Evolutionary conservation across 2,329 filamentous ascomycete species (phyloP).

Genomic region (Endoconidiophora polonica): DNA sequence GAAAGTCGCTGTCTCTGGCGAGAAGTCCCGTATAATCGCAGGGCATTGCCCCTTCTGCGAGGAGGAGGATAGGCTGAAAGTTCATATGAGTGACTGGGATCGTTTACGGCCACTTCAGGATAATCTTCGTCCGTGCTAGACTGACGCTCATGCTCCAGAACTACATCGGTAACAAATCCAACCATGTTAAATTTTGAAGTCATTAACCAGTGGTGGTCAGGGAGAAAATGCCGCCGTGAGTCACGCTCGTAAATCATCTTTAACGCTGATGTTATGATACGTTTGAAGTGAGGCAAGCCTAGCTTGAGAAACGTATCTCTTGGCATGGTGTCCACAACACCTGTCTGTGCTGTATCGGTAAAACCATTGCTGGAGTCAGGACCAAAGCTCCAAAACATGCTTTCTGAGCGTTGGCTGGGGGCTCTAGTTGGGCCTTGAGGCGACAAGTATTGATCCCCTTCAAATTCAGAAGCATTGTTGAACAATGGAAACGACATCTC

Average conservation of each 20-base stretch:
- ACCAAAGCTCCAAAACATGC: neutral
- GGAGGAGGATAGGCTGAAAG: neutral
- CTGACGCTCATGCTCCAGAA: constrained; percentile 71
- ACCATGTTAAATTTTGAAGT: constrained; percentile 74
- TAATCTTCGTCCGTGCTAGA: constrained; percentile 34
- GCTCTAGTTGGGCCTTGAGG: neutral
- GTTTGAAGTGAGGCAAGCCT: constrained; percentile 61
- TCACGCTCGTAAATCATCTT: constrained; percentile 87
- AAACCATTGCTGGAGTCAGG: neutral
- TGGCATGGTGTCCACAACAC: no score
- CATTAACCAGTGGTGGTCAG: constrained; percentile 86
- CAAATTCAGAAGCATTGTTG: constrained; percentile 53
- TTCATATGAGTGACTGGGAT: neutral
- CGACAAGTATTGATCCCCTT: neutral
- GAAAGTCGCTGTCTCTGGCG: neutral
- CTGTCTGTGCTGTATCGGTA: neutral
- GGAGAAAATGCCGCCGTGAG: constrained; percentile 71
- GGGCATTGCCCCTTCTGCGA: neutral
- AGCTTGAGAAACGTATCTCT: constrained; percentile 22
- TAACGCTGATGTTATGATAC: constrained; percentile 62
- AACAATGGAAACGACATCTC: constrained; percentile 80
- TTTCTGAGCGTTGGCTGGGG: neutral
- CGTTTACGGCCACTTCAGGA: constrained; percentile 19
- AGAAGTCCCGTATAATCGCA: no score
- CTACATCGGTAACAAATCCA: constrained; percentile 70